A percentile compares a stretch with the other conserved stretches of the same genome.
Conservation (phyloP, 768 basidiomycete species). For the Stropharia rugosoannulata region DNA sequence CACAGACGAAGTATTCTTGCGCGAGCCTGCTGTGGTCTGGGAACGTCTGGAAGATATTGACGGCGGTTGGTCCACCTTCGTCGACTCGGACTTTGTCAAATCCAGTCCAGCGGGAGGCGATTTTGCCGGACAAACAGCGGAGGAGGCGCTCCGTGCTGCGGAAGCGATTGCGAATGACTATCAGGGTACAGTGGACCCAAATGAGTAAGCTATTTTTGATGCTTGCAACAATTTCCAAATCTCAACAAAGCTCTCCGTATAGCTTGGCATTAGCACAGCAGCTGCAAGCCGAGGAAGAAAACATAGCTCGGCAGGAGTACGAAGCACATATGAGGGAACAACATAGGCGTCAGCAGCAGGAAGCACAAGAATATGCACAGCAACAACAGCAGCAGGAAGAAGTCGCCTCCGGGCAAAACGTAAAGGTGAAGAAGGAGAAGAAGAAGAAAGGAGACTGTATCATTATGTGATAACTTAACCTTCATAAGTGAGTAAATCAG, state of each 20-base stretch:
- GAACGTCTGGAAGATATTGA: constrained; percentile 89
- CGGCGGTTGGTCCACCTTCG: constrained; percentile 73
- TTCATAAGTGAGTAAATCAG: background rate
- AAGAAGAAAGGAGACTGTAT: constrained; percentile 54
- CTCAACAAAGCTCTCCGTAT: background rate
- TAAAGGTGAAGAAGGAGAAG: constrained; percentile 31
- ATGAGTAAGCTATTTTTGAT: constrained; percentile 52
- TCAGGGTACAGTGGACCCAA: constrained; percentile 39
- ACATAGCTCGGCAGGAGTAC: constrained; percentile 39
- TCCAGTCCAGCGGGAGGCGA: constrained; percentile 78
- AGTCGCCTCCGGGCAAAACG: constrained; percentile 16
- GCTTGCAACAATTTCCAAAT: background rate
- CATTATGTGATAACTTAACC: constrained; percentile 43
- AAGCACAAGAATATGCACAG: constrained; percentile 16
- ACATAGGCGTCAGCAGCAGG: constrained; percentile 22
- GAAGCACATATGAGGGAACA: constrained; percentile 28
- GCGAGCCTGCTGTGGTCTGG: constrained; percentile 85
- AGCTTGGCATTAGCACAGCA: constrained; percentile 72
- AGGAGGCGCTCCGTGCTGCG: constrained; percentile 51
- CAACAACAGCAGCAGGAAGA: constrained; percentile 19
- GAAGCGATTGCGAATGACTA: constrained; percentile 43
- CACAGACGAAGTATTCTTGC: constrained; percentile 79
- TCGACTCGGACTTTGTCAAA: constrained; percentile 65
- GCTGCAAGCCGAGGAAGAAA: constrained; percentile 82
- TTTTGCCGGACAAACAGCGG: constrained; percentile 71